phyloP scores from a whole-genome alignment of 148 eudicot species.

The Salicornia ramosissima region DNA sequence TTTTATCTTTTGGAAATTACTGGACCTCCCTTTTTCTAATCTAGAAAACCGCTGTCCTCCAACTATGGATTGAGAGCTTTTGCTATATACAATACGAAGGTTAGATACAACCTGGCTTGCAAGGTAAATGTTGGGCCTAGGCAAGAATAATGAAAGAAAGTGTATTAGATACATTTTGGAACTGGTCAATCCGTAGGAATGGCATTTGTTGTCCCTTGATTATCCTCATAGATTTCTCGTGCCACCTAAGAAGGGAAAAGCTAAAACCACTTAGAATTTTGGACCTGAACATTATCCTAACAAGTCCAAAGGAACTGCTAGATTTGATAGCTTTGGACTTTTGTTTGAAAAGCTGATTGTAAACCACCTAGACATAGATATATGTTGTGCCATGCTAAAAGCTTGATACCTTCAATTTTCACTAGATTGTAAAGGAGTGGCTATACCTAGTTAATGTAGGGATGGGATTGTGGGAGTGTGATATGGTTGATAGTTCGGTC shows the following conservation, averaged over 20 bases:
- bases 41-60: background rate
- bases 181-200: too few relatives aligned
- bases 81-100: background rate
- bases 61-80: background rate
- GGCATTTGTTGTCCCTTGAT: too few relatives aligned
- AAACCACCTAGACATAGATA: background rate
- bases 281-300: background rate
- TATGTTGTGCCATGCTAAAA: background rate
- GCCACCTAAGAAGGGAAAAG: background rate
- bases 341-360: background rate
- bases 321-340: background rate
- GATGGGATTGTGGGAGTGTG: background rate
- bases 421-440: background rate
- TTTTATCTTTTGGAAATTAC: background rate
- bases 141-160: background rate
- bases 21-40: background rate
- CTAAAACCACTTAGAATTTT: background rate
- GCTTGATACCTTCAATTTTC: background rate
- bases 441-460: background rate
- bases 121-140: background rate
- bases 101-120: background rate
- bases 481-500: background rate
- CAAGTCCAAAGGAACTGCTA: background rate
- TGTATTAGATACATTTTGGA: too few relatives aligned
- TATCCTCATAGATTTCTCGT: background rate